phyloP scores from a whole-genome alignment of 148 eudicot species.

The Cornus kousa region DNA sequence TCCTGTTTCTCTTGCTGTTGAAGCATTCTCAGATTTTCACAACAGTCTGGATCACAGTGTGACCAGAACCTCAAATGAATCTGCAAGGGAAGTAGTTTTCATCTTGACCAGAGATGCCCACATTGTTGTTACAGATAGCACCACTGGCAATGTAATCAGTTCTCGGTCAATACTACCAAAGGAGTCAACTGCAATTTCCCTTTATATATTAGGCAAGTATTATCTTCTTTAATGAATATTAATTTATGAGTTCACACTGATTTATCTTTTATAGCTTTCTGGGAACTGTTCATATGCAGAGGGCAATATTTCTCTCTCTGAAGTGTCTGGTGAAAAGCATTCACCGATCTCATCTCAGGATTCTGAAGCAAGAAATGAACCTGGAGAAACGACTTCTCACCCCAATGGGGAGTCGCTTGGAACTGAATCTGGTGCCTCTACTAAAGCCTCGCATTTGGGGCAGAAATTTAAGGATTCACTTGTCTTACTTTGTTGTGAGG shows the following conservation, averaged over 20 bases:
- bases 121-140: constrained; percentile 49
- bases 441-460: constrained; percentile 23
- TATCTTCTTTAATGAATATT: constrained; percentile 6
- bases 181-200: constrained; percentile 58
- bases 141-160: constrained; percentile 54
- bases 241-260: constrained; percentile 1
- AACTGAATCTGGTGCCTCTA: constrained; percentile 23
- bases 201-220: constrained; percentile 78
- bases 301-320: constrained; percentile 37
- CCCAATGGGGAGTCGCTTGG: constrained; percentile 26
- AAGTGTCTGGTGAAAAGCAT: constrained; percentile 37
- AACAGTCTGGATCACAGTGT: constrained; percentile 34
- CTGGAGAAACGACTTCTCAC: constrained; percentile 27
- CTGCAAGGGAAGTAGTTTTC: constrained; percentile 44
- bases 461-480: constrained; percentile 40
- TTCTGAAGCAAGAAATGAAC: constrained; percentile 33
- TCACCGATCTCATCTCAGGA: constrained; percentile 31
- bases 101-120: constrained; percentile 56
- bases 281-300: constrained; percentile 48
- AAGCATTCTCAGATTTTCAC: constrained; percentile 29
- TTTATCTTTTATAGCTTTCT: constrained; percentile 13
- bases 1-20: constrained; percentile 46
- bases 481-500: constrained; percentile 68
- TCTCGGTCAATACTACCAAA: constrained; percentile 35
- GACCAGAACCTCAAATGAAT: constrained; percentile 28